Percentiles rank a stretch among this genome's conserved stretches.
Evolutionary conservation across 768 basidiomycete species (phyloP).

Genomic region (Pholiota microspora): DNA sequence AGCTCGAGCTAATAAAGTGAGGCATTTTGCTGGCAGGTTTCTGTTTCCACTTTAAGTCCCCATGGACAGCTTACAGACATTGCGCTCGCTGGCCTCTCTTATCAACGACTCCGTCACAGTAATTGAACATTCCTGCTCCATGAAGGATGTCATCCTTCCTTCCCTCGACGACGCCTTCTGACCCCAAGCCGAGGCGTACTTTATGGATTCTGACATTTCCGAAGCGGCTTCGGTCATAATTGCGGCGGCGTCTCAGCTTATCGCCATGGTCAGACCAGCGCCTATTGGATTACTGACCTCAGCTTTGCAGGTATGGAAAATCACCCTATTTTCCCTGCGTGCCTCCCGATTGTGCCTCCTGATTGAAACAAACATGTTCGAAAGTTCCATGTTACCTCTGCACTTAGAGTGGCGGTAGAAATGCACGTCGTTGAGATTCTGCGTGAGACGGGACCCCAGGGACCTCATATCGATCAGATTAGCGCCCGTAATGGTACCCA

Average conservation of each 20-base stretch:
- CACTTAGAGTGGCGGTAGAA: slow-evolving; percentile 4
- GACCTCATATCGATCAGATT: slow-evolving; percentile 34
- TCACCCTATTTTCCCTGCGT: background rate
- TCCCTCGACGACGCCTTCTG: background rate
- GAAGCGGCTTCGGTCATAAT: background rate
- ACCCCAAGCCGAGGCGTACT: background rate
- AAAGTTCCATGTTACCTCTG: slow-evolving; percentile 4
- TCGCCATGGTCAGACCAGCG: background rate
- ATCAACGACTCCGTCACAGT: background rate
- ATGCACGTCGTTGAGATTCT: slow-evolving; percentile 23
- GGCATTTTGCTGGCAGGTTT: too few species aligned
- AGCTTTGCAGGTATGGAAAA: background rate
- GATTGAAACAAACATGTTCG: background rate
- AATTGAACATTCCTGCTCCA: background rate
- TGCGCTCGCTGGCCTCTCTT: background rate
- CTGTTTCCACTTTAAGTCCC: background rate
- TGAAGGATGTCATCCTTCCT: background rate
- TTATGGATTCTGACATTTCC: slow-evolving; percentile 1
- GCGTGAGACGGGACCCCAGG: slow-evolving; percentile 30
- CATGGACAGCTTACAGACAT: background rate
- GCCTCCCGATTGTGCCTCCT: background rate
- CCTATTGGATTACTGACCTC: background rate
- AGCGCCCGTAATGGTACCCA: slow-evolving; percentile 21
- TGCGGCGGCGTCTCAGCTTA: slow-evolving; percentile 1
- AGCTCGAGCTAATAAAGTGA: too few species aligned